Conservation (phyloP, 805 yeast genomes). For the Kurtzmaniella fragi region DNA sequence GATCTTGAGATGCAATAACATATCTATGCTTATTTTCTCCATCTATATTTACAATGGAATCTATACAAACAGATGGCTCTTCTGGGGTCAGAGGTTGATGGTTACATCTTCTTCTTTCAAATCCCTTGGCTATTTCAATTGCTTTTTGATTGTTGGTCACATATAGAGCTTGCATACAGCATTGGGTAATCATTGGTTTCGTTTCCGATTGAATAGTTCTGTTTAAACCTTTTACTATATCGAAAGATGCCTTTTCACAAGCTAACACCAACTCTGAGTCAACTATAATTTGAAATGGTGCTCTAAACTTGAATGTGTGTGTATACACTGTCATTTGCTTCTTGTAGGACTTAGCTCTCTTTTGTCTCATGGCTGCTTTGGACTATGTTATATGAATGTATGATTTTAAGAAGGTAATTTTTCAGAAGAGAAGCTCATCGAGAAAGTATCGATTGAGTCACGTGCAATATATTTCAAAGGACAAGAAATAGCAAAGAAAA, state of each 20-base stretch:
- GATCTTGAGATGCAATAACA: slow-evolving; percentile 80
- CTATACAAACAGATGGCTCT: slow-evolving; percentile 71
- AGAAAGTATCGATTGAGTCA: too few species aligned
- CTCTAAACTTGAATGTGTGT: slow-evolving; percentile 86
- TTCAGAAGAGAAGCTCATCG: too few species aligned
- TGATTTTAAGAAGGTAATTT: too few species aligned
- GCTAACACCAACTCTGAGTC: slow-evolving; percentile 74
- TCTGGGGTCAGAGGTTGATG: slow-evolving; percentile 64
- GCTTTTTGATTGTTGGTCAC: slow-evolving; percentile 67
- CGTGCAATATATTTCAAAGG: too few species aligned
- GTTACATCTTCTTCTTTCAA: slow-evolving; percentile 90
- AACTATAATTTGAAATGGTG: slow-evolving; percentile 85
- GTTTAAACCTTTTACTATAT: slow-evolving; percentile 73
- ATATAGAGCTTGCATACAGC: slow-evolving; percentile 86
- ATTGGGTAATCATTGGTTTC: slow-evolving; percentile 91
- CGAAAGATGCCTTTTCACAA: slow-evolving; percentile 63
- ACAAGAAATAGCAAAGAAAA: too few species aligned
- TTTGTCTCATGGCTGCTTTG: slow-evolving; percentile 74
- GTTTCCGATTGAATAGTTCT: slow-evolving; percentile 81
- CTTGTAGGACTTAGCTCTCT: slow-evolving; percentile 89
- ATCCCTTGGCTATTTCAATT: slow-evolving; percentile 71
- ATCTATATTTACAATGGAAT: slow-evolving; percentile 60
- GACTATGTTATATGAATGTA: too few species aligned
- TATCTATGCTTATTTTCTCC: slow-evolving; percentile 89
- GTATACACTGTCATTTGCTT: slow-evolving; percentile 85